A percentile compares a stretch with the other conserved stretches of the same genome.
Conservation (phyloP, 2,329 filamentous ascomycete species). For the Akanthomyces muscarius region DNA sequence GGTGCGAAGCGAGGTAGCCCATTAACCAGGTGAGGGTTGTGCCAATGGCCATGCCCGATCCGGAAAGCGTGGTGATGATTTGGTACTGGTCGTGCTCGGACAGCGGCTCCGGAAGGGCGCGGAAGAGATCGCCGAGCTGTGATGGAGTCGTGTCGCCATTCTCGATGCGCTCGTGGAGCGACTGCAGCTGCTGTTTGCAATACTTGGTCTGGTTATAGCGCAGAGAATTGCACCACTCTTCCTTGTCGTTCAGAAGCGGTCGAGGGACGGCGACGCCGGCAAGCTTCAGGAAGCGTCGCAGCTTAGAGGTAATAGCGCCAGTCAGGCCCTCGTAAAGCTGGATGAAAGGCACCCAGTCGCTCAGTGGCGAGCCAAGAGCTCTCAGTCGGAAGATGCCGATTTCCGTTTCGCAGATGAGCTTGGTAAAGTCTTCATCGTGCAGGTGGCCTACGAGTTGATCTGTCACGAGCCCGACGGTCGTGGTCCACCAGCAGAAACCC, state of each 20-base stretch:
- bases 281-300: neutral
- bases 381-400: neutral
- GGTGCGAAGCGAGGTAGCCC: slow-evolving; percentile 13
- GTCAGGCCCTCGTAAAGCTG: neutral
- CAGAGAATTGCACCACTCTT: neutral
- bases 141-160: slow-evolving; percentile 16
- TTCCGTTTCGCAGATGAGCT: neutral
- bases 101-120: slow-evolving; percentile 5
- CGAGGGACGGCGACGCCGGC: neutral
- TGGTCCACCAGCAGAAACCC: slow-evolving; percentile 11
- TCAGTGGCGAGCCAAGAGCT: neutral
- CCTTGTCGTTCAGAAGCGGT: neutral
- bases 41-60: slow-evolving; percentile 14
- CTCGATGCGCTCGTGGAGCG: slow-evolving; percentile 13
- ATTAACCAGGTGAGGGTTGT: slow-evolving; percentile 12
- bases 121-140: slow-evolving; percentile 14
- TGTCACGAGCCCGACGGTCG: neutral
- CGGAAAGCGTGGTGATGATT: neutral
- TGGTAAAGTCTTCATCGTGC: neutral
- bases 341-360: slow-evolving; percentile 3
- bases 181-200: slow-evolving; percentile 13
- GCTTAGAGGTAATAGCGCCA: neutral
- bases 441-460: slow-evolving; percentile 2
- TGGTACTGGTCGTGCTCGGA: slow-evolving; percentile 14
- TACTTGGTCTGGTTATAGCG: neutral